These are phyloP conservation scores for Monosporascus sp. DNA, from an alignment of 2,329 filamentous ascomycete species.

Conservation along the genomic window DNA sequence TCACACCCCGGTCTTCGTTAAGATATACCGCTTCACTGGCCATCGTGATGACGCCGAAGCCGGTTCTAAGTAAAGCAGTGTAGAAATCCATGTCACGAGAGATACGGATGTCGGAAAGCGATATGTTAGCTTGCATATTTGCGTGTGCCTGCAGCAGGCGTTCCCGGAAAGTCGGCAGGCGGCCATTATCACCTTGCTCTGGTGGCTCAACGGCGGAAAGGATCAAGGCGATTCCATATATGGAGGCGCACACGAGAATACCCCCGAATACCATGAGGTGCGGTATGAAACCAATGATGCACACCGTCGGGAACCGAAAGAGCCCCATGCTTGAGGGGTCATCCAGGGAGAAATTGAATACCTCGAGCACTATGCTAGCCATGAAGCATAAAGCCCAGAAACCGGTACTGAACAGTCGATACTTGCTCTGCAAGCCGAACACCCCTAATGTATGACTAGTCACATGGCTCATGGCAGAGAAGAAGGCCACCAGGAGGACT, in stretches of 20 bases:
- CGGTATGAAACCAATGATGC: constrained; percentile 89
- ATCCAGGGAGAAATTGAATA: constrained; percentile 55
- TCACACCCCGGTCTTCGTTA: constrained; percentile 77
- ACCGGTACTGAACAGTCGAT: constrained; percentile 78
- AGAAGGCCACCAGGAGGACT: constrained; percentile 75
- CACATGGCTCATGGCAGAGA: constrained; percentile 86
- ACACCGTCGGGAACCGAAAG: constrained; percentile 86
- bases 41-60: constrained; percentile 84
- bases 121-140: constrained; percentile 89
- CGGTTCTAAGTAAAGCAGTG: constrained; percentile 77
- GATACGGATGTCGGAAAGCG: constrained; percentile 73
- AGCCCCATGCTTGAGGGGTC: constrained; percentile 60
- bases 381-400: constrained; percentile 92
- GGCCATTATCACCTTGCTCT: constrained; percentile 31
- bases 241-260: constrained; percentile 67
- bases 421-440: constrained; percentile 70
- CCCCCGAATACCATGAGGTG: constrained; percentile 82
- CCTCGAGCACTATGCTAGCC: constrained; percentile 74
- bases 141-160: constrained; percentile 67
- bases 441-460: constrained; percentile 79
- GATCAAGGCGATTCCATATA: constrained; percentile 72
- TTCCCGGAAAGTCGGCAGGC: constrained; percentile 43
- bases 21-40: constrained; percentile 94
- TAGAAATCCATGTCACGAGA: constrained; percentile 94
- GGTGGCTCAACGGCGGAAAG: constrained; percentile 68